Evolutionary conservation across 2,329 filamentous ascomycete species (phyloP), one percentile per base, ranked within the genome.

Genomic region (Fusarium aywerte): DNA sequence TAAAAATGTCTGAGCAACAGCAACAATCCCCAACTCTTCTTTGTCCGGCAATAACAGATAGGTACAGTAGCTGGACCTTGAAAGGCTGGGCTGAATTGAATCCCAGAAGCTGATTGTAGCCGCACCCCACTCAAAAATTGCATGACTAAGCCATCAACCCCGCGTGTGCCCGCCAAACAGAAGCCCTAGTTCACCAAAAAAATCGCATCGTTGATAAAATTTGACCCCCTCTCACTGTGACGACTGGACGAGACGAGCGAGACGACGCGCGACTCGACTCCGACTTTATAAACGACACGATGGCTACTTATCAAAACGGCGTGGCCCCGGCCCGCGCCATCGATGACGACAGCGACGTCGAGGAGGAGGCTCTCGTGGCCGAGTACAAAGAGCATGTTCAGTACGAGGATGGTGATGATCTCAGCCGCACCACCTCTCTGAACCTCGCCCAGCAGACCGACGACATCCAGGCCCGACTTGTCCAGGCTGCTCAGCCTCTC

Each of bases 351-450:
- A 97, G 93, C 77, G 96, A 98, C 80, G 91, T 92, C 70, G 94
- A 97, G 83, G 95, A 98, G 86, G 96, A 98, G 83, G 91, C 91
- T 74, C 88, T 99, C 72, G 96, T 93, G 75, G 93, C 93, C 81
- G 93, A 98, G 82, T 97, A 97, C 87, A 90, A 90, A 79, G 93
- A 97, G 83, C 95, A 97, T 81, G 92, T 97, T 73, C 93, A 96
- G 79, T 97, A 95, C 76, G 92, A 97, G 76, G 93, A 94, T 77
- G 89, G 90, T 74, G 89, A 93, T 82, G 80, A 96, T 72, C 83
- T 96, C 73, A 93, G 95, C 79, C 88, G 89, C 78, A 89, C 89
- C 73, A 89, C 81, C 76, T 90, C 88, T 54, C 78, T 91, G 78
- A 89, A 85, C 74, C 89, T 89, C 79, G 88, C 86, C 74, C 89